Evolutionary conservation across 2,329 filamentous ascomycete genomes (phyloP).

Genomic region (Botrytis sinoallii): DNA sequence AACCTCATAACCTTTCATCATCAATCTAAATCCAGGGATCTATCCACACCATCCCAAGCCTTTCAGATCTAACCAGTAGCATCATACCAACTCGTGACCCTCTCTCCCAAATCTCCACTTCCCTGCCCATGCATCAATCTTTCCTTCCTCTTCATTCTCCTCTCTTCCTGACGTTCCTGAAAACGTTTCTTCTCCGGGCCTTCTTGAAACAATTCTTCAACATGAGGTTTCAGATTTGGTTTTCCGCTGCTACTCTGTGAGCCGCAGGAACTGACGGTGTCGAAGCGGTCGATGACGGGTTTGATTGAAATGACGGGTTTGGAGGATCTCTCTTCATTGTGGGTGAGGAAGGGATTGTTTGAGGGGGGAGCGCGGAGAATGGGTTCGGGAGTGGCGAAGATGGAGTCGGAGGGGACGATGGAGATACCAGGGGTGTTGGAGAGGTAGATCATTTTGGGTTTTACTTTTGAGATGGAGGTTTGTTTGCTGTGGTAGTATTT

Average conservation of each 20-base stretch:
- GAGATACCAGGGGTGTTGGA: slow-evolving; percentile 8
- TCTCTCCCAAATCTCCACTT: neutral
- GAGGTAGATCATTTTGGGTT: slow-evolving; percentile 18
- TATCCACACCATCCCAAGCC: no score
- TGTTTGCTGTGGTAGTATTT: slow-evolving; percentile 9
- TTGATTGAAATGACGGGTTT: neutral
- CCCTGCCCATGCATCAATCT: neutral
- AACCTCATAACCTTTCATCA: no score
- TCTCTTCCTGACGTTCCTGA: neutral
- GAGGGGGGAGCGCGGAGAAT: neutral
- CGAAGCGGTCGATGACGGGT: slow-evolving; percentile 8
- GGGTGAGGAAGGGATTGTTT: neutral
- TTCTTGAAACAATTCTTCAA: neutral
- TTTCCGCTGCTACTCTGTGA: neutral
- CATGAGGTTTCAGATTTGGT: neutral
- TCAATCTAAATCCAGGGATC: no score
- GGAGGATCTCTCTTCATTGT: neutral
- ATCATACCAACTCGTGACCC: slow-evolving; percentile 10
- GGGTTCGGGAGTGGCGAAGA: neutral
- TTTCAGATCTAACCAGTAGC: neutral
- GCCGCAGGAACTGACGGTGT: neutral
- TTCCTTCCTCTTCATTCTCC: neutral
- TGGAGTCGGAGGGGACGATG: slow-evolving; percentile 12
- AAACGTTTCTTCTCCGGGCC: neutral
- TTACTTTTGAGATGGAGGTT: slow-evolving; percentile 18